phyloP scores from a whole-genome alignment of 768 basidiomycete genomes.

The Suillus brevipes region DNA sequence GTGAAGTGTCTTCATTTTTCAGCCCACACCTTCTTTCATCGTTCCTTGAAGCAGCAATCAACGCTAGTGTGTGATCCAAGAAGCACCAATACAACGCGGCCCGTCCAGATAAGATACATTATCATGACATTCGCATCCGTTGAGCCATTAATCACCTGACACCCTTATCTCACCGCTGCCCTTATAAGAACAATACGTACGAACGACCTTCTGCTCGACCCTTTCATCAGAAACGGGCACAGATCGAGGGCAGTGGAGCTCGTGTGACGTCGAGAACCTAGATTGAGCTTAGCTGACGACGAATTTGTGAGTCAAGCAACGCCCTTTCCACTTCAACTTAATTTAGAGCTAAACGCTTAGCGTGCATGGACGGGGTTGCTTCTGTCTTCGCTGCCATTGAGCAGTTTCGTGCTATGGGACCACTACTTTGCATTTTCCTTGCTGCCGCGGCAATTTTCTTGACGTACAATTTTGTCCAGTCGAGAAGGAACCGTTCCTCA shows the following conservation, averaged over 20 bases:
- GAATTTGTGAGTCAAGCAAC: not conserved
- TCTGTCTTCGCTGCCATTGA: not conserved
- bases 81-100: not conserved
- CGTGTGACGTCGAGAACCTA: not conserved
- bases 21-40: not conserved
- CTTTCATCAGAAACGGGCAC: not conserved
- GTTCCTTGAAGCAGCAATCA: not conserved
- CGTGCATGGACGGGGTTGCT: not conserved
- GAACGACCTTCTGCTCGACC: not conserved
- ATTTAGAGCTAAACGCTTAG: not conserved
- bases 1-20: not conserved
- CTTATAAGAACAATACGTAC: conserved; percentile 1
- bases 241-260: conserved; percentile 2
- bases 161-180: not conserved
- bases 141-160: not conserved
- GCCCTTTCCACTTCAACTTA: not conserved
- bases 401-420: not conserved
- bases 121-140: not conserved
- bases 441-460: not conserved
- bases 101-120: not conserved
- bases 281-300: not conserved
- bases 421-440: not conserved
- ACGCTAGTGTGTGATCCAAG: not conserved
- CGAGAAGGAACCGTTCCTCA: not conserved
- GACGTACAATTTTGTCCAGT: conserved; percentile 14